Conservation (phyloP, 1,284 basidiomycete species). For the Cryptococcus hybrid region DNA sequence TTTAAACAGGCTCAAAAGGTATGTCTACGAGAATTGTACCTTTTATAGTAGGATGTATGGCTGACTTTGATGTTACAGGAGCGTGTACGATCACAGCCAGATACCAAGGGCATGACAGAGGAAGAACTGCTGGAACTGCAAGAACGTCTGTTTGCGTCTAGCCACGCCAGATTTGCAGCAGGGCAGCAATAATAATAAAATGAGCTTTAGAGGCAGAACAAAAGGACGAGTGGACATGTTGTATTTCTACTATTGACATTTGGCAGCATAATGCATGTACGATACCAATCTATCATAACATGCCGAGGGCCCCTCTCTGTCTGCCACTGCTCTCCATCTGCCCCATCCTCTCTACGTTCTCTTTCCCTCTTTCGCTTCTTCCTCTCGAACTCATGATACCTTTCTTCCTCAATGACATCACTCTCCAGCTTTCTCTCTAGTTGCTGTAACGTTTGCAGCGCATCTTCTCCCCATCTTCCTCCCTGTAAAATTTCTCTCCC, state of each 20-base stretch:
- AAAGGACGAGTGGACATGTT: neutral
- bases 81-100: slow-evolving; percentile 76
- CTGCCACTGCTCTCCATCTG: slow-evolving; percentile 1
- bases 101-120: slow-evolving; percentile 84
- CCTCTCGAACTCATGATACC: slow-evolving; percentile 11
- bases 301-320: too few relatives aligned
- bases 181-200: slow-evolving; percentile 17
- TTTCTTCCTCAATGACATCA: slow-evolving; percentile 21
- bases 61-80: slow-evolving; percentile 20
- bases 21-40: neutral
- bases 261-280: too few relatives aligned
- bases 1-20: slow-evolving; percentile 41
- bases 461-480: slow-evolving; percentile 16
- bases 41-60: neutral
- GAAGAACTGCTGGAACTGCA: slow-evolving; percentile 87
- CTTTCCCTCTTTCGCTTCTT: slow-evolving; percentile 10
- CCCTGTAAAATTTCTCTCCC: slow-evolving; percentile 2
- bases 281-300: too few relatives aligned
- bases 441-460: slow-evolving; percentile 5
- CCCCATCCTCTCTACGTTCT: slow-evolving; percentile 12
- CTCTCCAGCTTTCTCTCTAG: slow-evolving; percentile 22
- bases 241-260: neutral
- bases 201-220: neutral
- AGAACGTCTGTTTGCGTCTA: slow-evolving; percentile 86
- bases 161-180: slow-evolving; percentile 58